A percentile compares a stretch with the other conserved stretches of the same genome.
Evolutionary conservation across 2,329 filamentous ascomycete genomes (phyloP).

Genomic region (Didymella segeticola): DNA sequence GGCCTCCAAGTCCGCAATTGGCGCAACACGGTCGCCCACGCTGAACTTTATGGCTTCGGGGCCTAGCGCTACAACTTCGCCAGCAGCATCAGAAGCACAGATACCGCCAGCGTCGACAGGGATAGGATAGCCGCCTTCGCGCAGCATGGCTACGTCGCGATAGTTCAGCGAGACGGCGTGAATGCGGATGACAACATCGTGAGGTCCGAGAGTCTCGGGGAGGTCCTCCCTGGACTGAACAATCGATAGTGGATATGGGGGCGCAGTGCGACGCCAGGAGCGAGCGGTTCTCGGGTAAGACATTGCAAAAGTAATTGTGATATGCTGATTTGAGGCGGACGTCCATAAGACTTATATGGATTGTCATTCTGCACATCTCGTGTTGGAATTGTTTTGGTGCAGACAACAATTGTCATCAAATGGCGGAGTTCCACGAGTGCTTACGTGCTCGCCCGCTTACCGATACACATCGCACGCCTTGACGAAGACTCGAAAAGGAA

Average conservation of each 20-base stretch:
- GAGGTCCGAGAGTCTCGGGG: constrained; percentile 15
- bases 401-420: too few species aligned
- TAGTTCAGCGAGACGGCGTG: constrained; percentile 37
- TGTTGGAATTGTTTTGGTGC: too few species aligned
- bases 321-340: background rate
- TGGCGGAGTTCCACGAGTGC: background rate
- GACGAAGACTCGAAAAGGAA: background rate
- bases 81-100: constrained; percentile 32
- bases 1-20: constrained; percentile 14
- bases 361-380: background rate
- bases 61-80: constrained; percentile 31
- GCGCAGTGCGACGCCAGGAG: constrained; percentile 27
- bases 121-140: constrained; percentile 24
- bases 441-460: background rate
- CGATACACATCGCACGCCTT: background rate
- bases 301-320: constrained; percentile 1
- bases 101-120: constrained; percentile 23
- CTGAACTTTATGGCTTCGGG: constrained; percentile 20
- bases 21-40: constrained; percentile 32
- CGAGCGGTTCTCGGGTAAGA: constrained; percentile 23
- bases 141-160: constrained; percentile 34
- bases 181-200: constrained; percentile 33
- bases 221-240: constrained; percentile 20
- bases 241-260: constrained; percentile 17
- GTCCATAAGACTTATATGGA: background rate